Percentiles rank a stretch among this genome's conserved stretches.
phyloP scores from a whole-genome alignment of 306 rosid genomes.

The Styphnolobium japonicum region DNA sequence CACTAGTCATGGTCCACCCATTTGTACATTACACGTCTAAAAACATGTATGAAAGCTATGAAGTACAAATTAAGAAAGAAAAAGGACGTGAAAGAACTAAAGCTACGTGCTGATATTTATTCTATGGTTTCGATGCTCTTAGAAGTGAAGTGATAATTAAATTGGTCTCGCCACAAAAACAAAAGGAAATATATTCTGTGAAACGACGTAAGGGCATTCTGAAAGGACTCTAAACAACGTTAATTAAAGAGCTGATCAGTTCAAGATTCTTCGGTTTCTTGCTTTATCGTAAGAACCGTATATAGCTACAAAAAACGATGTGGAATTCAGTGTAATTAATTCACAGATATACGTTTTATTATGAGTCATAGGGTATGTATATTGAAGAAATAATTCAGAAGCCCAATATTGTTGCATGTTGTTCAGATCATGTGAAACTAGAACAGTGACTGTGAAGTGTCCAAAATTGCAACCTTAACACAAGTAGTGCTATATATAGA shows the following conservation, averaged over 20 bases:
- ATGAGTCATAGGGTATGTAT: slow-evolving; percentile 3
- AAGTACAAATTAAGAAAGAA: slow-evolving; percentile 6
- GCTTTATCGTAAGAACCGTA: not conserved
- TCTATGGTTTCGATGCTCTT: slow-evolving; percentile 22
- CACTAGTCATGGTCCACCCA: slow-evolving; percentile 45
- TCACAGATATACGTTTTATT: not conserved
- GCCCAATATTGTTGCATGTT: slow-evolving; percentile 29
- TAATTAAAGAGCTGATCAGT: slow-evolving; percentile 16
- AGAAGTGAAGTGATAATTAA: slow-evolving; percentile 9
- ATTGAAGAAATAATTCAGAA: not conserved
- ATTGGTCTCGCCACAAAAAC: not conserved
- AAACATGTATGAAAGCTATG: slow-evolving; percentile 15
- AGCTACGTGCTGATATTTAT: slow-evolving; percentile 19
- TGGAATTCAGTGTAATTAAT: slow-evolving; percentile 34
- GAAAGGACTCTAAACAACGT: not conserved
- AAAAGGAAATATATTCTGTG: not conserved
- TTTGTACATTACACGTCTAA: slow-evolving; percentile 18
- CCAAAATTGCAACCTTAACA: slow-evolving; percentile 24
- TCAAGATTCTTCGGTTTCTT: slow-evolving; percentile 16
- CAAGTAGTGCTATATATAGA: slow-evolving; percentile 23
- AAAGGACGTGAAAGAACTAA: slow-evolving; percentile 14
- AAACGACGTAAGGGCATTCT: slow-evolving; percentile 20
- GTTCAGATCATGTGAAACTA: slow-evolving; percentile 18
- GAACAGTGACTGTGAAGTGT: slow-evolving; percentile 18
- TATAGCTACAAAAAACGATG: not conserved